A percentile compares a stretch with the other conserved stretches of the same genome.
These are phyloP conservation scores for Lizanozyma gosingica DNA, from an alignment of 1,139 yeast genomes.

Conservation along the genomic window DNA sequence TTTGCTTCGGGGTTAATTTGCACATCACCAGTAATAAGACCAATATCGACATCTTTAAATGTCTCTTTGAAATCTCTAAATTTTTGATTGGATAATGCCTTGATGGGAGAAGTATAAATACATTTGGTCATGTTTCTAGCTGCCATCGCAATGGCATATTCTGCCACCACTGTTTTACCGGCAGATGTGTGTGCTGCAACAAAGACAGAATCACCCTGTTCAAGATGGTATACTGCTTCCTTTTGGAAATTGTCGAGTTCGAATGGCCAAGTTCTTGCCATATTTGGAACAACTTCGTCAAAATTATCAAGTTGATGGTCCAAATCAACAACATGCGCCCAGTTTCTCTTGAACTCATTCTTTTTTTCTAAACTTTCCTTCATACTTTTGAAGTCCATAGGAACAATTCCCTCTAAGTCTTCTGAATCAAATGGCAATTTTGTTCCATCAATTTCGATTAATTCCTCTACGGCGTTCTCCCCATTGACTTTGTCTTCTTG, in stretches of 20 bases:
- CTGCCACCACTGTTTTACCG: slow-evolving; percentile 89
- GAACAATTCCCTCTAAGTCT: slow-evolving; percentile 4
- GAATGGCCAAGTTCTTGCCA: slow-evolving; percentile 91
- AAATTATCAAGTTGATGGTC: slow-evolving; percentile 80
- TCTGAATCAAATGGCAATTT: slow-evolving; percentile 1
- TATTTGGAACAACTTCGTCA: slow-evolving; percentile 78
- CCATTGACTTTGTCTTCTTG: slow-evolving; percentile 17
- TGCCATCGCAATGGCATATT: slow-evolving; percentile 92
- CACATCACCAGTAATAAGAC: slow-evolving; percentile 95
- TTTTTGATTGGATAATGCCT: slow-evolving; percentile 88
- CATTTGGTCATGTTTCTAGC: slow-evolving; percentile 84
- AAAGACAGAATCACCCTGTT: slow-evolving; percentile 94
- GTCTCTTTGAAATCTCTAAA: slow-evolving; percentile 84
- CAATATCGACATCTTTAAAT: slow-evolving; percentile 77
- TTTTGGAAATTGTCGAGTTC: slow-evolving; percentile 92
- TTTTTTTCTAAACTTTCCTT: slow-evolving; percentile 31
- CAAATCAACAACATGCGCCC: slow-evolving; percentile 95
- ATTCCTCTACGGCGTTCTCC: slow-evolving; percentile 3
- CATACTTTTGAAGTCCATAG: slow-evolving; percentile 3
- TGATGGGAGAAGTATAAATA: slow-evolving; percentile 88
- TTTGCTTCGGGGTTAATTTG: slow-evolving; percentile 96
- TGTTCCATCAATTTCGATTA: slow-evolving; percentile 4
- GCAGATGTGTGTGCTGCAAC: slow-evolving; percentile 98
- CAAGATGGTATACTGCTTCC: slow-evolving; percentile 93
- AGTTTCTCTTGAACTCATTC: slow-evolving; percentile 63